Evolutionary conservation across 768 basidiomycete genomes (phyloP), one percentile per base, ranked within the genome.

Genomic region (Leccinum barrowsii): DNA sequence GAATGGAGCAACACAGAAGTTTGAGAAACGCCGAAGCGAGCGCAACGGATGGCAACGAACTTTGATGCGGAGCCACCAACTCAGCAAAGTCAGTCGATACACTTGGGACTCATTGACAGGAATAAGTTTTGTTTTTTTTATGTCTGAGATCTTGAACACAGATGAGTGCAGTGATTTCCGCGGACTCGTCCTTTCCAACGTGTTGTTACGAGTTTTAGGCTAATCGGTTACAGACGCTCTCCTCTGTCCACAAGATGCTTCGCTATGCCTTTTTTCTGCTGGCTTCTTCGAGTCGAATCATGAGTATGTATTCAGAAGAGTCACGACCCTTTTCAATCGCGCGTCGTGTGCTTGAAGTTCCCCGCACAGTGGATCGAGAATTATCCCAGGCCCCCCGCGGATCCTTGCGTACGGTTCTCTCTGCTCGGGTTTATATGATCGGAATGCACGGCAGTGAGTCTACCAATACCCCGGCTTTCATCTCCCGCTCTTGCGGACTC

Each of bases 331-430:
- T 59, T 59, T 54, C 54, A 58, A 49, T 60, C 46, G 10, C 10
- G 21, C 19, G 47, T 56, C 65, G 57, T 69, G 58, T 59, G 65
- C 60, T 26, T 28, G 30, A 4, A 60, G 60, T 63, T 65, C 71
- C 70, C 71, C 69, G 65, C 65, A 73, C 59, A 52, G 54, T 59
- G 67, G 66, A 58, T 70, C 65, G 57, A 57, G 53, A 71, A 63
- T 56, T 66, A n/a, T 68, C 64, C 65, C 65, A 67, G 65, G 67
- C 22, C 59, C 51, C 59, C 69, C 70, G 70, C 71, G 70, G 70
- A 71, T 71, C 70, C 71, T 53, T 63, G 55, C 17, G 53, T 54
- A 60, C 57, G 57, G 30, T 48, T 55, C 58, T 21, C 47, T 47
- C 11, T 55, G 10, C 57, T 46, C 55, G 28, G 67, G 54, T 61